Evolutionary conservation across 345 rosid genomes (phyloP), one percentile per base, ranked within the genome.

Genomic region (Eucalyptus polybractea): DNA sequence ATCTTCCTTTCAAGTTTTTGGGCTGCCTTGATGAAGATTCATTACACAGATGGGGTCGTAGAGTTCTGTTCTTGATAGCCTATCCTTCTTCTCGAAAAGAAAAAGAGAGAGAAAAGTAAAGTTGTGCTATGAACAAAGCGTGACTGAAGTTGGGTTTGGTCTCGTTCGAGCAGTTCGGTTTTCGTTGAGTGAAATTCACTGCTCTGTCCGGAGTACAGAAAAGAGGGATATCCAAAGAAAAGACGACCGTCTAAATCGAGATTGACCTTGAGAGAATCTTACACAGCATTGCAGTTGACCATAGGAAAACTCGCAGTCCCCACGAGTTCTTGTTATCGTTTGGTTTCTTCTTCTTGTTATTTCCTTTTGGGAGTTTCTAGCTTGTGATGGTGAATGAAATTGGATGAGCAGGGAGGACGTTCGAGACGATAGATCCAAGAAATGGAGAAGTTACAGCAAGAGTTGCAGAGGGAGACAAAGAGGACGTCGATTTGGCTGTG

Each of bases 341-440:
- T 6, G 47, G 83, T 76, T 17, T 11, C 83, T 37, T 40, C 83
- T 76, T 37, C 83, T 53, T 53, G 25, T 53, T 53, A 53, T 53
- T 53, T 53, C 0, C 83, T 44, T 19, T 37, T 37, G 2, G 42
- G 83, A 1, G 83, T 76, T 76, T 76, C 83, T 37, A 19, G 27
- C 13, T 76, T 6, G 24, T 76, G 83, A 76, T 11, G 47, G 83
- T 12, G 47, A 37, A 76, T 37, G 83, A 40, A 21, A 76, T 76
- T 58, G 42, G 16, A 47, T n/a, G 7, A 42, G 51, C 53, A 95
- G 97, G 96, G 17, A 92, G 91, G 45, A 94, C 93, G 6, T 95
- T 93, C 56, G 96, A 95, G 90, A 94, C 95, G 17, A 89, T 93
- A 37, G 96, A 95, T 87, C 96, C 97, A 10, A 91, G 95, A n/a